Evolutionary conservation across 208 protist species (phyloP), one percentile per base, ranked within the genome.

Genomic region (Wallacemonas sp.): DNA sequence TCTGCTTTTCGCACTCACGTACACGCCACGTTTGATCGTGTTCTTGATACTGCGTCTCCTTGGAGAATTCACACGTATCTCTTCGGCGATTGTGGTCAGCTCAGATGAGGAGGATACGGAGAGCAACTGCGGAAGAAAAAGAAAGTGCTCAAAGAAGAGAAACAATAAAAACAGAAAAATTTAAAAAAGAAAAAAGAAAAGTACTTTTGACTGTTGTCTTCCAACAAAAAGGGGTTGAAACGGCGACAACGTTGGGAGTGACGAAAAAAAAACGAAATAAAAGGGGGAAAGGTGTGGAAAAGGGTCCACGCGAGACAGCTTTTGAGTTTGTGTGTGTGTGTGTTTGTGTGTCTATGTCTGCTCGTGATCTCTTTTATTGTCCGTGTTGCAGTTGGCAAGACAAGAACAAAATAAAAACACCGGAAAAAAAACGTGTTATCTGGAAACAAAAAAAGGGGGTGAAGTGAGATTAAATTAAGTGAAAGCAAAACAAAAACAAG

Each of bases 371-470:
- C n/a, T n/a, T n/a, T n/a, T n/a, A n/a, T n/a, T n/a, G n/a, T n/a
- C n/a, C n/a, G n/a, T n/a, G n/a, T n/a, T n/a, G n/a, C n/a, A n/a
- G n/a, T n/a, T 9, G 19, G 26, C 51, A 9, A 54, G 38, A 26
- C 12, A 51, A 63, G 15, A 70, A 51, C 19, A 53, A 33, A 51
- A 36, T n/a, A 51, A 61, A 61, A 64, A 56, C 31, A 58, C 27
- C 17, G 44, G 36, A 61, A 61, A 70, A 56, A 28, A 58, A 55
- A 55, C 5, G n/a, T 24, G 24, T 14, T 15, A 55, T 24, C n/a
- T 41, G 6, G 14, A 41, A 41, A 41, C 9, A 9, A 61, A 19
- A 61, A 61, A 44, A 61, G 38, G 11, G 26, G 44, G 44, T 44
- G 34, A 44, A 44, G 55, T 15, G 28, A 22, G 1, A 61, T 30